These are phyloP conservation scores for Herpetomonas tarakana DNA, from an alignment of 208 protist genomes.

Conservation along the genomic window DNA sequence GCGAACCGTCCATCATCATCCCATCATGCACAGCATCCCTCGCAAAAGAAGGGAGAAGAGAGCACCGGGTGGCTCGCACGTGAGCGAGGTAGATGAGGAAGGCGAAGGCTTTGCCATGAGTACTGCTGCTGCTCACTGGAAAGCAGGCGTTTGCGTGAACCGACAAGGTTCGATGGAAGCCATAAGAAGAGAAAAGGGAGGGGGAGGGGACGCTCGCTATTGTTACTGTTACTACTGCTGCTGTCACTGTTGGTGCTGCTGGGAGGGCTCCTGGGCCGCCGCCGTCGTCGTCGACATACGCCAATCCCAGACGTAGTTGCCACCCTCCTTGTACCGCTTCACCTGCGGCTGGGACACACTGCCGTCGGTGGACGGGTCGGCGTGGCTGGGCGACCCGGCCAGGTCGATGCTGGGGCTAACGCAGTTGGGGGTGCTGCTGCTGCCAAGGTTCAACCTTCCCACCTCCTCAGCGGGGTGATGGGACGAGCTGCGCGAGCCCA, in stretches of 20 bases:
- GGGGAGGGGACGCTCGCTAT: neutral
- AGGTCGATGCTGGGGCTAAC: too few relatives aligned
- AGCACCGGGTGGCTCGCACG: neutral
- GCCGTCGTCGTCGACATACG: constrained; percentile 15
- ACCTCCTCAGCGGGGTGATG: too few relatives aligned
- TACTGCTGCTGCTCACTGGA: constrained; percentile 2
- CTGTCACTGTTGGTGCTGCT: neutral
- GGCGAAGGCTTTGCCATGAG: too few relatives aligned
- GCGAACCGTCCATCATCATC: too few relatives aligned
- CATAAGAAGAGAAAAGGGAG: neutral
- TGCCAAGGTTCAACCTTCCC: too few relatives aligned
- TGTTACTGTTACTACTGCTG: neutral
- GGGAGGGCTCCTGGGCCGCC: neutral
- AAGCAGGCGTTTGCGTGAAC: neutral
- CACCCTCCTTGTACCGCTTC: constrained; percentile 34
- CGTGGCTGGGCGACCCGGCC: neutral
- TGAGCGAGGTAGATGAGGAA: too few relatives aligned
- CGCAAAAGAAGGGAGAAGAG: neutral
- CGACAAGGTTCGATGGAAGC: neutral
- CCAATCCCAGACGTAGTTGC: constrained; percentile 61
- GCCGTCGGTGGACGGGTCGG: neutral
- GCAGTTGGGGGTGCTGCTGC: too few relatives aligned
- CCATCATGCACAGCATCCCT: too few relatives aligned
- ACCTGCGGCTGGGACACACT: constrained; percentile 15
- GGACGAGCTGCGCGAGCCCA: too few relatives aligned